Evolutionary conservation across 495 filamentous ascomycete genomes (phyloP), one percentile per base, ranked within the genome.

Genomic region (Aspergillus egyptiacus): DNA sequence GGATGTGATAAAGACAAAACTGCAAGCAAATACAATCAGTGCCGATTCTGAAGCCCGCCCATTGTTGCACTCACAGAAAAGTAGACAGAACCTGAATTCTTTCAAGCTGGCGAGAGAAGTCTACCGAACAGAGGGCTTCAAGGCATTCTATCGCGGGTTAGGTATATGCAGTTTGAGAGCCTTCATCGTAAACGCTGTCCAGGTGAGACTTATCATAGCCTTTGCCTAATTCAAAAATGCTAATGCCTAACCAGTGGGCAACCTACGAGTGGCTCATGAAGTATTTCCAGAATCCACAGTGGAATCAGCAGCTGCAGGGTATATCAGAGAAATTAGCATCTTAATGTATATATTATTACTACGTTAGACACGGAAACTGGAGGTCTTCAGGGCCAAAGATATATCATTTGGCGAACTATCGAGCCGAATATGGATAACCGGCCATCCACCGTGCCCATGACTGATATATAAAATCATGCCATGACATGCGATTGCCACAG

Each of bases 1-100:
- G 30, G 90, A 95, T 63, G 83, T 95, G 44, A 71, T 95, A 52
- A 96, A 96, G 72, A 95, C 91, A 5, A 65, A 87, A 43, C 75
- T 95, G 36, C 90, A 95, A 63, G 81, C 82, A 5, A 84, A 89
- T 57, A 68, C 67, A 1, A 64, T 69, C 34, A 40, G 54, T 30
- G 10, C 58, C 71, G 37, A 54, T 69, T 31, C 58, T 60, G 57
- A 71, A 53, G 50, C 48, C 25, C 65, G 61, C 6, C 57, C 51
- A 32, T 30, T 57, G 20, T 33, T 59, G 28, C 51, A 48, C 28
- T 24, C 56, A 14, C 51, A 50, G 23, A 48, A 46, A 10, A 53
- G 20, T 2, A 30, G 47, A 20, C 58, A 49, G 17, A 64, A 71
- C 37, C 47, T 77, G 15, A 78, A 78, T 15, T 77, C 85, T 0